phyloP scores from a whole-genome alignment of 768 basidiomycete genomes.

The Suillus subaureus region DNA sequence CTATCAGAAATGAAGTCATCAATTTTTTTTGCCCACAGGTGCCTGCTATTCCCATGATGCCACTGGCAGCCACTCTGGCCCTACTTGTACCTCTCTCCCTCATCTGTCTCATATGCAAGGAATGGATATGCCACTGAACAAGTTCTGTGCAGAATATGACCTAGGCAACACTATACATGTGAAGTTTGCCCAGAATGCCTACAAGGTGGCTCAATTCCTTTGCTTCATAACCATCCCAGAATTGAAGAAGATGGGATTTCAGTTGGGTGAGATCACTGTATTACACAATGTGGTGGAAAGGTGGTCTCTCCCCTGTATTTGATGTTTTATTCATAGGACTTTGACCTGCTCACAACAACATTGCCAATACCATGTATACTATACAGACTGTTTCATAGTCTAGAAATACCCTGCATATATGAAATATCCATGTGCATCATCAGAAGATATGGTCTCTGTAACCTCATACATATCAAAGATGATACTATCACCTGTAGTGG shows the following conservation, averaged over 20 bases:
- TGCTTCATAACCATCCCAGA: background rate
- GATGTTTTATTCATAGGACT: background rate
- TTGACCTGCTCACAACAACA: background rate
- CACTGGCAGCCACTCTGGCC: background rate
- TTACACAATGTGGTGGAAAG: background rate
- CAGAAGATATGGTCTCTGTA: conserved; percentile 27
- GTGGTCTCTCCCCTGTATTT: background rate
- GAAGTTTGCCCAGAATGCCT: background rate
- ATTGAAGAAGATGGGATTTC: background rate
- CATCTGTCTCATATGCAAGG: background rate
- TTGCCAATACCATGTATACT: background rate
- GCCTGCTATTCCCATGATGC: background rate
- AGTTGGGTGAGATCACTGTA: background rate
- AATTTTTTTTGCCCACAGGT: background rate
- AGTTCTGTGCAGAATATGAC: background rate
- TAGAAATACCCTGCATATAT: conserved; percentile 36
- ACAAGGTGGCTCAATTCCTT: background rate
- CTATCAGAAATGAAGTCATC: background rate
- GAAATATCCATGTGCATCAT: conserved; percentile 34
- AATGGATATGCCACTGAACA: background rate
- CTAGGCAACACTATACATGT: background rate
- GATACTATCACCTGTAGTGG: conserved; percentile 15
- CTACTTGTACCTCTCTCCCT: background rate
- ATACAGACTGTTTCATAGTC: background rate
- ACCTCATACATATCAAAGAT: conserved; percentile 31